Evolutionary conservation across 805 yeast genomes (phyloP).

Genomic region (Pachysolen tannophilus): DNA sequence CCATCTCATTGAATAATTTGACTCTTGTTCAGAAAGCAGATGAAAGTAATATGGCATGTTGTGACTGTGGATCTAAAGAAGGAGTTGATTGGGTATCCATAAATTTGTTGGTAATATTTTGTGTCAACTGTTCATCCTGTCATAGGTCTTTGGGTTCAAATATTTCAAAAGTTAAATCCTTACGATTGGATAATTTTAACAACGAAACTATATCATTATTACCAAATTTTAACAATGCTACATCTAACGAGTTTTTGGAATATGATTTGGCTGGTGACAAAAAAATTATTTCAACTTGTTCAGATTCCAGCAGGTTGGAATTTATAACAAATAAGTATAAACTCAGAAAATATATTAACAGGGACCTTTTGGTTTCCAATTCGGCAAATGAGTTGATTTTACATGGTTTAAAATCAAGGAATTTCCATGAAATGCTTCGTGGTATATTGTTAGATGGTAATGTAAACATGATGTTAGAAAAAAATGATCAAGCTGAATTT

Average conservation of each 20-base stretch:
- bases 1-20: constrained; percentile 24
- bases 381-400: constrained; percentile 30
- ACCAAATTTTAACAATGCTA: constrained; percentile 40
- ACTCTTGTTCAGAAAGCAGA: constrained; percentile 33
- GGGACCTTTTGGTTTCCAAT: too few relatives aligned
- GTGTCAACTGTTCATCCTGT: constrained; percentile 83
- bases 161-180: constrained; percentile 67
- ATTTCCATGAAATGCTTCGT: constrained; percentile 34
- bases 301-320: constrained; percentile 40
- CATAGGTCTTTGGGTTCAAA: constrained; percentile 84
- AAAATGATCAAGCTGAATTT: constrained; percentile 17
- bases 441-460: constrained; percentile 42
- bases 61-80: constrained; percentile 64
- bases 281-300: constrained; percentile 24
- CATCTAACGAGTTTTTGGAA: constrained; percentile 58
- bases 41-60: constrained; percentile 57
- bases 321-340: constrained; percentile 64
- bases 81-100: constrained; percentile 85
- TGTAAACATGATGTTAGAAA: constrained; percentile 30
- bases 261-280: constrained; percentile 17
- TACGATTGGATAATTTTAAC: constrained; percentile 65
- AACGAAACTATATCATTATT: constrained; percentile 54
- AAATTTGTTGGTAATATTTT: constrained; percentile 61
- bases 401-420: constrained; percentile 44
- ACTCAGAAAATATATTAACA: constrained; percentile 34